Percentiles rank a stretch among this genome's conserved stretches.
phyloP scores from a whole-genome alignment of 164 flowering plant genomes.

The Piper longum region DNA sequence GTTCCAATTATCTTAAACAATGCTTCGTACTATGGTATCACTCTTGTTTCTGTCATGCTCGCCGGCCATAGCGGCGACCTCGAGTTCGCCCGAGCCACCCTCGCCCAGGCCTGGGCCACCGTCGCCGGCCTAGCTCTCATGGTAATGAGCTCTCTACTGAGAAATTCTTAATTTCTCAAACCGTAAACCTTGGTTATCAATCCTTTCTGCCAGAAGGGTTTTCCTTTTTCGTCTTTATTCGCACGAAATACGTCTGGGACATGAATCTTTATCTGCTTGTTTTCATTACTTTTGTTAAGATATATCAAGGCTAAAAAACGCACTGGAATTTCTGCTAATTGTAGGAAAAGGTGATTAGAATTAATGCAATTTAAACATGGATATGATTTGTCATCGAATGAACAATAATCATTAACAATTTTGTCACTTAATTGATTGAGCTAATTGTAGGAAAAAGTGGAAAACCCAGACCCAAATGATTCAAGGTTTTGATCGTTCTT shows the following conservation, averaged over 20 bases:
- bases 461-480: too few relatives aligned
- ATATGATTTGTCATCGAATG: too few relatives aligned
- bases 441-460: too few relatives aligned
- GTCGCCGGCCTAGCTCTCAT: conserved; percentile 66
- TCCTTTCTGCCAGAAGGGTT: background rate
- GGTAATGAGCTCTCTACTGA: conserved; percentile 13
- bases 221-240: background rate
- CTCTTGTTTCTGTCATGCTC: conserved; percentile 63
- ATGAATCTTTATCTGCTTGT: background rate
- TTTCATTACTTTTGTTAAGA: too few relatives aligned
- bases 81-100: conserved; percentile 63
- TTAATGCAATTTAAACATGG: too few relatives aligned
- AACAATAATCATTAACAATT: too few relatives aligned
- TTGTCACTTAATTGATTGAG: too few relatives aligned
- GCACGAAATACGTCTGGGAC: background rate
- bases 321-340: too few relatives aligned
- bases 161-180: background rate
- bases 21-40: conserved; percentile 37
- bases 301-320: too few relatives aligned
- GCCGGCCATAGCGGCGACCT: conserved; percentile 67
- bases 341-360: too few relatives aligned
- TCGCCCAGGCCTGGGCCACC: conserved; percentile 79
- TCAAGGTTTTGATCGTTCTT: background rate
- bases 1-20: conserved; percentile 61
- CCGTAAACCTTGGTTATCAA: too few relatives aligned